Conservation (phyloP, 1,139 yeast genomes). For the Zygosaccharomyces pseudobailii region DNA sequence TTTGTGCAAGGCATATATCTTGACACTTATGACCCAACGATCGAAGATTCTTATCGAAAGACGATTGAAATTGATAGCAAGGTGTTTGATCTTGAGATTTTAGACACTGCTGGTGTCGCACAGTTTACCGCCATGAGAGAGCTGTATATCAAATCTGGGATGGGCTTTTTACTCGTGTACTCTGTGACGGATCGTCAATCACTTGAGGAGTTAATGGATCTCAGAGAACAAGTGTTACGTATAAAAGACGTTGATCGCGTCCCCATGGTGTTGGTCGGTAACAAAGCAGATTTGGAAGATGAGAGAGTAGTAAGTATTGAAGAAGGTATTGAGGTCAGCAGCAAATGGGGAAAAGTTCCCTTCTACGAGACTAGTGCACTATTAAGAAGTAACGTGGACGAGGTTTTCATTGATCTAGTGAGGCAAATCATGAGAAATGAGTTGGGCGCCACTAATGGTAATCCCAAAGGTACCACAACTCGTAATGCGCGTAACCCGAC, state of each 20-base stretch:
- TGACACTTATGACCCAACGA: conserved; percentile 95
- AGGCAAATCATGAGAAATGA: conserved; percentile 82
- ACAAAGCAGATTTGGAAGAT: conserved; percentile 74
- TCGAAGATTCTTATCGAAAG: conserved; percentile 92
- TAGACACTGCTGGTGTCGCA: conserved; percentile 98
- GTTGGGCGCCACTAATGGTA: conserved; percentile 27
- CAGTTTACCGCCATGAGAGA: conserved; percentile 96
- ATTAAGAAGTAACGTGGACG: conserved; percentile 83
- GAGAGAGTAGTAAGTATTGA: conserved; percentile 73
- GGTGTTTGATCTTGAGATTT: conserved; percentile 83
- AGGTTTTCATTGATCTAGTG: conserved; percentile 84
- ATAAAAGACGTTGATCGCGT: conserved; percentile 74
- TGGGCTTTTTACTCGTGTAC: conserved; percentile 82
- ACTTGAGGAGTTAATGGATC: conserved; percentile 71
- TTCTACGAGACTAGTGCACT: conserved; percentile 94
- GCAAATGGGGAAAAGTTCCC: conserved; percentile 82
- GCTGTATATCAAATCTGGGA: conserved; percentile 80
- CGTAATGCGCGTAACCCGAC: neutral
- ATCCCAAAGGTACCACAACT: neutral
- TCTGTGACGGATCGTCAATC: conserved; percentile 86
- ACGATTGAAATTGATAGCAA: conserved; percentile 90
- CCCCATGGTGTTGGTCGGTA: conserved; percentile 85
- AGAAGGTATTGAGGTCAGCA: conserved; percentile 79
- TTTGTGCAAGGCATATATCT: conserved; percentile 86
- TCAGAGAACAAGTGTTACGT: conserved; percentile 82